Evolutionary conservation across 2,329 filamentous ascomycete species (phyloP), one percentile per base, ranked within the genome.

Genomic region (Penicillium polonicum): DNA sequence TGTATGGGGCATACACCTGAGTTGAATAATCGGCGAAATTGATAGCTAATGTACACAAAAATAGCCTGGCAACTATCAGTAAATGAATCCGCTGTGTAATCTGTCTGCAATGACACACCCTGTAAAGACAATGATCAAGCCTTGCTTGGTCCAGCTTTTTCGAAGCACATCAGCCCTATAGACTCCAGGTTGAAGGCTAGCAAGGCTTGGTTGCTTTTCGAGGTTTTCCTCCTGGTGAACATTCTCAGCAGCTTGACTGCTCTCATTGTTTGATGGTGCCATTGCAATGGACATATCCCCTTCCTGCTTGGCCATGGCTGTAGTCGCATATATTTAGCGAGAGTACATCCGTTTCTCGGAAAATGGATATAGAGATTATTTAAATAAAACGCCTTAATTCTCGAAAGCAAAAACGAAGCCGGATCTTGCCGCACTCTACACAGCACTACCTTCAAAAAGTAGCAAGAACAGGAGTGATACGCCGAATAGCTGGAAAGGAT

Each of bases 21-120:
- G 60, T 64, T 8, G 61, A 60, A 25, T 66, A 66, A 41, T 66
- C 65, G 9, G 60, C 61, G 21, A 66, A 61, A 29, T 65, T 63
- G 49, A 63, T 65, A 2, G 57, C 58, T 1, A 66, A 57, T 2
- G 65, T 65, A 2, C 61, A 59, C 17, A 65, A 35, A 19, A 66
- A 65, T 15, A 66, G 38, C 15, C 65, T 66, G 35, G 3, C 12
- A 39, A 17, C 13, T 6, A 12, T 41, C 15, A 54, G 36, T 6
- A 27, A 52, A 19, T 43, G 1, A 5, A 10, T 23, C 6, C 33
- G 27, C 27, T 21, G 12, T 19, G 25, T 7, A 9, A 21, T 12
- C 5, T 23, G 27, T 19, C 5, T 31, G 6, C 3, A 9, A 6
- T 12, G 38, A 19, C 35, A 1, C 42, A 64, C 63, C 64, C 63